Base-by-base conservation (phyloP, 2,329 filamentous ascomycete genomes). In the Exophiala viscosa region DNA sequence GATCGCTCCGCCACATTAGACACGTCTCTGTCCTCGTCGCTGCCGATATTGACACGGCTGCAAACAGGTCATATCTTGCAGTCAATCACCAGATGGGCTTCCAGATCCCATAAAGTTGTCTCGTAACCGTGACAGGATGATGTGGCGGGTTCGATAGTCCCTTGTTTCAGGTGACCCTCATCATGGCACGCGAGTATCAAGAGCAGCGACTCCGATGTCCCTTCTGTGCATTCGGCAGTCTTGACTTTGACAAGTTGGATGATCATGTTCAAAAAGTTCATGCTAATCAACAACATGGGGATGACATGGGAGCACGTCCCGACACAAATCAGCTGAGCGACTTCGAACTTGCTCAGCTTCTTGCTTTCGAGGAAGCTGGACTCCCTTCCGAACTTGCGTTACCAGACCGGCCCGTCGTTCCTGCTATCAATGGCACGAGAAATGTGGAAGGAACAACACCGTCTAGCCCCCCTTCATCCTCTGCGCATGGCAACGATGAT, bases 301-400 rank as follows among this genome's bases (percentile, higher is more conserved):
- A 42, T 11, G 17, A 51, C 15, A 28, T 17, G 6, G 14, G 9
- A n/a, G n/a, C 45, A 15, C 45, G 33, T 14, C 42, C 45, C 39
- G 23, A 40, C 11, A 23, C 43, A 15, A 13, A 38, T 40, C 14
- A 17, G 5, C 34, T 58, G 34, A 54, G 40, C 14, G 58, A 60
- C 48, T 48, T 52, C 11, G 52, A 60, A 18, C 34, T 60, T 36
- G 58, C 58, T n/a, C 58, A 60, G 34, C 41, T 60, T 18, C 55
- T 60, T 36, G 58, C 58, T 8, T 60, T 60, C 44, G 55, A 60
- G 35, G 58, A 60, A 50, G 55, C 55, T n/a, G 58, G 58, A 33
- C 47, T 60, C 13, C 58, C 58, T 44, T 34, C 52, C 43, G 55
- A 58, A 50, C 53, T 60, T 42, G 58, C 58, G 20, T 47, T 58